Base-by-base conservation (phyloP, 345 rosid species). In the Gossypium ekmanianum region DNA sequence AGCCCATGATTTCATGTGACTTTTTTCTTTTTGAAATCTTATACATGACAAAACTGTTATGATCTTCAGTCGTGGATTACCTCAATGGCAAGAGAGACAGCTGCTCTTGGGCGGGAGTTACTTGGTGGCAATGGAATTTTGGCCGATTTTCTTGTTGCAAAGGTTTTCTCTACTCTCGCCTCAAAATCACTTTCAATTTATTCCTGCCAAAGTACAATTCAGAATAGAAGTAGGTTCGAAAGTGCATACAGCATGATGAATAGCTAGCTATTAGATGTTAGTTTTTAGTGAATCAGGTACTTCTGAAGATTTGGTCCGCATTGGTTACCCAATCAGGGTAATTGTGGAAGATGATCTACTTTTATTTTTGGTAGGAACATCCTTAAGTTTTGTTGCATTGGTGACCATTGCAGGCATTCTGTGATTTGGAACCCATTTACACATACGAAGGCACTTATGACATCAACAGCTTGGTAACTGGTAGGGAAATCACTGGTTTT, bases 71-170 rank as follows among this genome's bases (percentile, higher is more conserved):
- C 97, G 4, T 95, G 99, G 99, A 92, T 90, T 79, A 78, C 89
- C 29, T 41, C 29, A 3, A 90, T 71, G 81, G 97, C 98, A 14
- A 87, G 98, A 79, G 97, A 96, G 79, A 89, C 97, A 2, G 90
- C 84, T 59, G 75, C 94, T 43, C 81, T 90, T 24, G 99, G 97
- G 65, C 87, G 99, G 56, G 98, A 88, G 84, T 67, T 96, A 75
- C 98, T 96, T 2, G 97, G 99, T 74, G 99, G 99, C 71, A 96
- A 96, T 55, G 99, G 99, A 75, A 86, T 90, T 74, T 67, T 93
- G 77, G 76, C 90, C 0, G 99, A 96, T 81, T 96, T 87, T 81
- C 94, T 90, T 44, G 98, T 96, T 81, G 99, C 97, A 27, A 94
- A 94, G 97, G 97, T 94, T 76, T 57, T 71, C 77, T 78, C 51